Evolutionary conservation across 1,284 basidiomycete species (phyloP).

Genomic region (Neolentinus lepideus): DNA sequence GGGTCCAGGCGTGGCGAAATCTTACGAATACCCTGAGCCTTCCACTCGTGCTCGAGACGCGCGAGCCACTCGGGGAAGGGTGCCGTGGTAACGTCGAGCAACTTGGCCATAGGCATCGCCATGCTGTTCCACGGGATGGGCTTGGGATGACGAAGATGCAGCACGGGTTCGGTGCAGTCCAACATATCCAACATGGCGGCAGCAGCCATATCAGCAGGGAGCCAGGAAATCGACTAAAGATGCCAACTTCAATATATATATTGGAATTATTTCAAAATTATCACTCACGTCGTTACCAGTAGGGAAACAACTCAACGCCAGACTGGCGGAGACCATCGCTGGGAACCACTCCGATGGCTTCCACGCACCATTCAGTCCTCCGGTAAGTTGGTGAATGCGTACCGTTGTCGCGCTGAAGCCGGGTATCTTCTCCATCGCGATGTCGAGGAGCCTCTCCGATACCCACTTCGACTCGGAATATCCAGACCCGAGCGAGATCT

Average conservation of each 20-base stretch:
- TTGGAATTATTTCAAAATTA: neutral
- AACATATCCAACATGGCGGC: neutral
- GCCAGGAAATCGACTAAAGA: neutral
- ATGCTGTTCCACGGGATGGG: conserved; percentile 13
- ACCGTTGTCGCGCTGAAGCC: conserved; percentile 12
- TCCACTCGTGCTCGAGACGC: conserved; percentile 1
- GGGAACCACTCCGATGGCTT: conserved; percentile 24
- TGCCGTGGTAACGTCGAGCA: conserved; percentile 10
- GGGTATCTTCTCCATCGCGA: conserved; percentile 11
- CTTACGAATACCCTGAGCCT: neutral
- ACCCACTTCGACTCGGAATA: conserved; percentile 22
- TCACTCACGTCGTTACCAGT: conserved; percentile 7
- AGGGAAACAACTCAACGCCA: conserved; percentile 11
- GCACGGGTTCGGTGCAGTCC: neutral
- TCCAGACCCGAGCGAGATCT: conserved; percentile 14
- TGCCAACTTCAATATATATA: neutral
- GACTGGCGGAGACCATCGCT: conserved; percentile 16
- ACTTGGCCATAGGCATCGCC: conserved; percentile 7
- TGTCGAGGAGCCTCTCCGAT: conserved; percentile 15
- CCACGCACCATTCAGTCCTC: conserved; percentile 21
- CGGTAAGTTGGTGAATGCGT: conserved; percentile 20
- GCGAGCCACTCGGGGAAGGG: conserved; percentile 14
- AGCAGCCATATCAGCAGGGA: neutral
- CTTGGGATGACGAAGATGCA: conserved; percentile 17
- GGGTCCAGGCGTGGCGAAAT: neutral